Evolutionary conservation across 129 eudicot species (phyloP).

Genomic region (Solidago caesia): DNA sequence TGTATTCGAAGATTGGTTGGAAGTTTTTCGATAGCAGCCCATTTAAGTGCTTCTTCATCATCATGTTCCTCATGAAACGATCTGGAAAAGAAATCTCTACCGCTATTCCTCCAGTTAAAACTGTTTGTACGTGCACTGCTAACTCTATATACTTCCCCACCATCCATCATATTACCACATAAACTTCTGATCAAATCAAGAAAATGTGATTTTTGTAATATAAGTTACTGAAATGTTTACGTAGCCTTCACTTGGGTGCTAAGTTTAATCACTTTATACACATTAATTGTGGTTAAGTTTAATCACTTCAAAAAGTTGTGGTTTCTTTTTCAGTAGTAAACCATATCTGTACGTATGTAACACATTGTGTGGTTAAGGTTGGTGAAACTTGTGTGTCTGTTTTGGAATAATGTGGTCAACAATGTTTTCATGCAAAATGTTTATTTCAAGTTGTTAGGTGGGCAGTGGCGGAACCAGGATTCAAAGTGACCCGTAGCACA

Average conservation of each 20-base stretch:
- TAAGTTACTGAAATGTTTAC: background rate
- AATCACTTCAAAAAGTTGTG: background rate
- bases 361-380: background rate
- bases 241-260: background rate
- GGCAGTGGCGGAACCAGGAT: too few species aligned
- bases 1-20: constrained; percentile 65
- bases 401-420: constrained; percentile 5
- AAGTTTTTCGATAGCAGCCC: constrained; percentile 82
- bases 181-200: background rate
- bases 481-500: too few species aligned
- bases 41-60: constrained; percentile 81
- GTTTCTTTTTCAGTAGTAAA: background rate
- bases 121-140: constrained; percentile 47
- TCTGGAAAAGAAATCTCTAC: constrained; percentile 55
- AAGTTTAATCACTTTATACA: background rate
- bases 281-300: background rate
- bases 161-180: constrained; percentile 14
- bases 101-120: constrained; percentile 57
- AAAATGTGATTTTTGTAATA: background rate
- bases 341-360: background rate
- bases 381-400: constrained; percentile 9
- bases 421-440: background rate
- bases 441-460: background rate
- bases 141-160: constrained; percentile 45
- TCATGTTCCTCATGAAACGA: constrained; percentile 46